Percentiles rank a stretch among this genome's conserved stretches.
Conservation (phyloP, 2,329 filamentous ascomycete genomes). For the Colletotrichum gloeosporioides region DNA sequence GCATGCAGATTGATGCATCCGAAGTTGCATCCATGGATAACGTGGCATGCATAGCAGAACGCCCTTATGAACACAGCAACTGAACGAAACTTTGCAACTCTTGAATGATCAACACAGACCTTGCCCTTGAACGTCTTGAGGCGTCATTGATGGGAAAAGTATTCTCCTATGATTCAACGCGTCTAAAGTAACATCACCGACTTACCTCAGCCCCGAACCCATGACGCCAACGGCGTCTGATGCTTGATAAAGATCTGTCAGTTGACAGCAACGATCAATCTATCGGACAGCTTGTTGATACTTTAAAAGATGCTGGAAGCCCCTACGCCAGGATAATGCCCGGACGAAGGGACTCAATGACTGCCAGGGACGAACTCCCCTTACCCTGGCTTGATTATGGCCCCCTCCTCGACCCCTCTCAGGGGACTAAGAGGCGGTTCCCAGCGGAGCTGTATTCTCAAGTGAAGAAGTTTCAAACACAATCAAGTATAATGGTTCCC, state of each 20-base stretch:
- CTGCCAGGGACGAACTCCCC: not conserved
- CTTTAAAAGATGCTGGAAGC: not conserved
- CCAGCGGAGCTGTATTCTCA: not conserved
- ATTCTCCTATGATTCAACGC: too few relatives aligned
- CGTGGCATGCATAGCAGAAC: not conserved
- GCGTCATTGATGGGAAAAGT: too few relatives aligned
- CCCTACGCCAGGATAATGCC: not conserved
- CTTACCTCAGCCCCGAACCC: too few relatives aligned
- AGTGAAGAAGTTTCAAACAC: not conserved
- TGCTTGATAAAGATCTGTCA: not conserved
- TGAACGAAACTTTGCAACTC: fast-evolving
- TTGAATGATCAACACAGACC: not conserved
- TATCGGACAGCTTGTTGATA: not conserved
- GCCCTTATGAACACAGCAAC: not conserved
- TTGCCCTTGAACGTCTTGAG: too few relatives aligned
- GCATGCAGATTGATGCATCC: not conserved
- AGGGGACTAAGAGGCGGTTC: not conserved
- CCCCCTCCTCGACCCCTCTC: not conserved
- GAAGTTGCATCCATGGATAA: not conserved
- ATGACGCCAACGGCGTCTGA: not conserved
- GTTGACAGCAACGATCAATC: not conserved
- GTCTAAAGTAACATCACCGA: too few relatives aligned
- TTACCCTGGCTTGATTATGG: not conserved
- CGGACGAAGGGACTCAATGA: not conserved
- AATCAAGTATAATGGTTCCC: too few relatives aligned